Percentiles rank a stretch among this genome's conserved stretches.
Evolutionary conservation across 2,329 filamentous ascomycete genomes (phyloP).

Genomic region (Esteya vermicola): DNA sequence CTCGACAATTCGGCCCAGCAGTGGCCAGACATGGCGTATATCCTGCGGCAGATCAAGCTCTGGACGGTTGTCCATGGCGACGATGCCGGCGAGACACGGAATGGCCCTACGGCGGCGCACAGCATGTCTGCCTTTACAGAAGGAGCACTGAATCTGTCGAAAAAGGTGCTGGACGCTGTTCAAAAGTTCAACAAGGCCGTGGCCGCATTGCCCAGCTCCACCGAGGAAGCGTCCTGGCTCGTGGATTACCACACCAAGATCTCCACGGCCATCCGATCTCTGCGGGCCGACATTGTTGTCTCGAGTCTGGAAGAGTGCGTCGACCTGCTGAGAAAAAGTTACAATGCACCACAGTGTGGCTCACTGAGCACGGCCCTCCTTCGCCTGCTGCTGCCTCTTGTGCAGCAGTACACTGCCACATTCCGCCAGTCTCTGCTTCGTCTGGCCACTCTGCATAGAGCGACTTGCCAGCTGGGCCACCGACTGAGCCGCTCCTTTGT

Average conservation of each 20-base stretch:
- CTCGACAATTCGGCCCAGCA: conserved; percentile 27
- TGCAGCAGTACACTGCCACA: conserved; percentile 56
- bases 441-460: conserved; percentile 50
- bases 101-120: conserved; percentile 8
- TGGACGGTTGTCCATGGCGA: conserved; percentile 34
- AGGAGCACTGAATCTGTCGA: conserved; percentile 49
- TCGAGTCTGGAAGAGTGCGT: conserved; percentile 24
- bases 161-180: conserved; percentile 65
- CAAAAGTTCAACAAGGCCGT: conserved; percentile 53
- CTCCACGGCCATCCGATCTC: conserved; percentile 36
- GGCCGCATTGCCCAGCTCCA: conserved; percentile 38
- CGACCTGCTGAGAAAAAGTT: conserved; percentile 15
- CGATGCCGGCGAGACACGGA: conserved; percentile 6
- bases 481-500: conserved; percentile 64
- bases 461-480: conserved; percentile 60
- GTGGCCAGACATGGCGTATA: conserved; percentile 47
- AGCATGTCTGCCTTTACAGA: conserved; percentile 34
- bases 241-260: conserved; percentile 38
- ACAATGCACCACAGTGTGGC: not conserved
- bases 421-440: conserved; percentile 42
- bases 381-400: conserved; percentile 50
- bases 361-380: conserved; percentile 32
- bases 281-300: conserved; percentile 45
- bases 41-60: conserved; percentile 48
- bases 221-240: conserved; percentile 51